Evolutionary conservation across 1,139 yeast species (phyloP).

Genomic region (Diutina ranongensis): DNA sequence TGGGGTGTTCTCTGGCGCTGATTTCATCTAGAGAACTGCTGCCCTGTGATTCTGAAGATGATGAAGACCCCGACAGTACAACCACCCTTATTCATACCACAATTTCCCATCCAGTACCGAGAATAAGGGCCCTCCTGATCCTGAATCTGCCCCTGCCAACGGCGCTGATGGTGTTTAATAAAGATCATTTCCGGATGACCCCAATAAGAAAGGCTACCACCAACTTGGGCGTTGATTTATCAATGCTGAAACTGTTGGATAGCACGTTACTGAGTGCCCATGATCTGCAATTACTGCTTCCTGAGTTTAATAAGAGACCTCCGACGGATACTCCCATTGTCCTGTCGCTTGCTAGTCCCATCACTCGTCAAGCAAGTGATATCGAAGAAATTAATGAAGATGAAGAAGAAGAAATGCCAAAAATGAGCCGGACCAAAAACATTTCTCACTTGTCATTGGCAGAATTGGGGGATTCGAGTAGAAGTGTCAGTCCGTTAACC

Average conservation of each 20-base stretch:
- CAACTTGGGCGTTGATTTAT: neutral
- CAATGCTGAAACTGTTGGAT: slow-evolving; percentile 5
- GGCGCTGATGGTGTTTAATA: neutral
- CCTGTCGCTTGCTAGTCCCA: slow-evolving; percentile 44
- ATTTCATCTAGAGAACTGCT: neutral
- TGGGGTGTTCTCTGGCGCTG: slow-evolving; percentile 5
- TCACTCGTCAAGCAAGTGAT: slow-evolving; percentile 20
- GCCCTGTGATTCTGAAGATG: neutral
- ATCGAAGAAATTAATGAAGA: slow-evolving; percentile 13
- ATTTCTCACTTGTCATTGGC: slow-evolving; percentile 33
- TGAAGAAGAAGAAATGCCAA: slow-evolving; percentile 10
- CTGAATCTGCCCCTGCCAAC: slow-evolving; percentile 1
- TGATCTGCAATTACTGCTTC: slow-evolving; percentile 17
- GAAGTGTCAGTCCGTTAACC: slow-evolving; percentile 6
- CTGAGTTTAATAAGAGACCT: slow-evolving; percentile 59
- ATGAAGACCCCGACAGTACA: neutral
- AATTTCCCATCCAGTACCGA: neutral
- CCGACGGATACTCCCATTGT: slow-evolving; percentile 62
- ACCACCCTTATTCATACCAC: neutral
- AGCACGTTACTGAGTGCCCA: neutral
- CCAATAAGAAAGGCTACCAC: neutral
- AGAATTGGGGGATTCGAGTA: slow-evolving; percentile 15
- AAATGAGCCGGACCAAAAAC: slow-evolving; percentile 19
- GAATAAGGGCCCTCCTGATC: neutral
- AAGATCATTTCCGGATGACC: neutral